Conservation (phyloP, 805 yeast genomes). For the Wickerhamomyces kurtzmanii region DNA sequence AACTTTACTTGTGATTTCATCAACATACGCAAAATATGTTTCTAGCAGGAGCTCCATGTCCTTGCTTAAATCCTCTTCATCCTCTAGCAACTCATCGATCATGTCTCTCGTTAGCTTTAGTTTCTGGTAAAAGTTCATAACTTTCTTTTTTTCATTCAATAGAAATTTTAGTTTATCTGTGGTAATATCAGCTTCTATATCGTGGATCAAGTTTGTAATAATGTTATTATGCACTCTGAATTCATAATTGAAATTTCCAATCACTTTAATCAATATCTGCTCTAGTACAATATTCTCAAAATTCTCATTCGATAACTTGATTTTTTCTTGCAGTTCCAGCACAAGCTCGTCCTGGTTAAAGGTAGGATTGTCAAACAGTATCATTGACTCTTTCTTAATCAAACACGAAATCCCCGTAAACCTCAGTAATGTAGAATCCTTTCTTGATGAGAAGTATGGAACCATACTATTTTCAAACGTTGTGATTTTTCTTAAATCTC, state of each 20-base stretch:
- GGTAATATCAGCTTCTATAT: slow-evolving; percentile 76
- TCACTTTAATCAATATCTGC: slow-evolving; percentile 71
- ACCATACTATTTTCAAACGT: slow-evolving; percentile 48
- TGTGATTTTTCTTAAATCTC: slow-evolving; percentile 87
- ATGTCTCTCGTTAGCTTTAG: slow-evolving; percentile 74
- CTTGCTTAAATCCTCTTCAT: slow-evolving; percentile 82
- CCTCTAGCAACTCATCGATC: slow-evolving; percentile 75
- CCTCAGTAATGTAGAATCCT: slow-evolving; percentile 61
- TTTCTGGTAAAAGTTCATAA: slow-evolving; percentile 78
- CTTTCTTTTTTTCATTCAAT: slow-evolving; percentile 75
- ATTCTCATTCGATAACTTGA: slow-evolving; percentile 90
- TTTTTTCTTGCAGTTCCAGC: slow-evolving; percentile 23
- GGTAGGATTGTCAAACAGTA: slow-evolving; percentile 67
- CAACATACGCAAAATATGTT: slow-evolving; percentile 82
- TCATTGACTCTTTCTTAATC: slow-evolving; percentile 58
- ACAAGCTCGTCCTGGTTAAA: slow-evolving; percentile 9
- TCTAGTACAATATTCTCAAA: too few species aligned
- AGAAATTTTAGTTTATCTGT: slow-evolving; percentile 68
- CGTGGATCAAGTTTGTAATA: slow-evolving; percentile 61
- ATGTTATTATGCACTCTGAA: slow-evolving; percentile 77
- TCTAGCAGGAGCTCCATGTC: slow-evolving; percentile 84
- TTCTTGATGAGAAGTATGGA: slow-evolving; percentile 72
- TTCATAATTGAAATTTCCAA: slow-evolving; percentile 73
- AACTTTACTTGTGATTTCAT: slow-evolving; percentile 88
- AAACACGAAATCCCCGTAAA: slow-evolving; percentile 74